Evolutionary conservation across 352 stramenopile genomes (phyloP), one percentile per base, ranked within the genome.

Genomic region (Elongisporangium prolatum): DNA sequence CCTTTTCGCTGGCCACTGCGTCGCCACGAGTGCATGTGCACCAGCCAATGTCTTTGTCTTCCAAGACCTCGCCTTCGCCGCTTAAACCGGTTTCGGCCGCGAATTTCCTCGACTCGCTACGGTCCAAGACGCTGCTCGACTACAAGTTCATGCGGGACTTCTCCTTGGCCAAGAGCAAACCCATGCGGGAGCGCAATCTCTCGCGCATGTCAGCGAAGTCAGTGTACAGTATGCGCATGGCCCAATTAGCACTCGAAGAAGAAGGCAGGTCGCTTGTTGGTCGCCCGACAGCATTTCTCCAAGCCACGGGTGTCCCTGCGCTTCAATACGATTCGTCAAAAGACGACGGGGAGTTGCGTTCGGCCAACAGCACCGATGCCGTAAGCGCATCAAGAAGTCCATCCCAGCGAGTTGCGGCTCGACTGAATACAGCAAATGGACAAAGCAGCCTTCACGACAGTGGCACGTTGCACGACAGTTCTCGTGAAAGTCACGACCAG

Each of bases 121-220:
- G 75, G 6, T 67, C 60, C 17, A 71, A 60, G 34, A 79, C 75
- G 16, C 60, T 85, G 40, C 57, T 85, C 7, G 75, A 85, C 48
- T 79, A 81, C 50, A 60, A 50, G 4, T 85, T 75, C 56, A 85
- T 85, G 75, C 59, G 75, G 38, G 73, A 82, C 53, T 83, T 85
- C 49, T 78, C 72, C 10, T 57, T 80, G 20, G 57, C 72, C 1
- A 72, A 68, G 18, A 52, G 54, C 37, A 80, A 73, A 25, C 75
- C 72, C 0, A 50, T 71, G 38, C 11, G 53, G 0, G 69, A 84
- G n/a, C 64, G 75, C 25, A 80, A 77, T 21, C 58, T 83, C 8
- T 71, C 71, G 11, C 64, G 59, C 8, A 56, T 85, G 44, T 83
- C 70, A 21, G 54, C 71, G 18, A 61, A 50, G 17, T 83, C 72